A percentile compares a stretch with the other conserved stretches of the same genome.
phyloP scores from a whole-genome alignment of 257 asterid species.

The Prunella vulgaris region DNA sequence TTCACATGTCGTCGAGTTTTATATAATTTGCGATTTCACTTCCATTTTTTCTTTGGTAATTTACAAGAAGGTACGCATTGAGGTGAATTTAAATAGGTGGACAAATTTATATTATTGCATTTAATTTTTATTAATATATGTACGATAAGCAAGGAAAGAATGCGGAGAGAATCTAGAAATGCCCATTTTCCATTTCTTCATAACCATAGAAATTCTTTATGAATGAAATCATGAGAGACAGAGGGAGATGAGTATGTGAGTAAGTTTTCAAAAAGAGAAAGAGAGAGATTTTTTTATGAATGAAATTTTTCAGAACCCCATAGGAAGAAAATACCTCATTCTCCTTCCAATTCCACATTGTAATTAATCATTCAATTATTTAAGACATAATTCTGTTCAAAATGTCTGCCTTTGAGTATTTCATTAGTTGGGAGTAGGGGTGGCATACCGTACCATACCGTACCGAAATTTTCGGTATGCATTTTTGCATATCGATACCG shows the following conservation, averaged over 20 bases:
- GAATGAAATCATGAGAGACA: constrained; percentile 30
- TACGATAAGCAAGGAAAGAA: constrained; percentile 53
- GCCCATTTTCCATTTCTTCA: constrained; percentile 49
- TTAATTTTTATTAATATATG: constrained; percentile 43
- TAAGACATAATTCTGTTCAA: constrained; percentile 20
- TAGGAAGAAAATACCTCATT: constrained; percentile 18
- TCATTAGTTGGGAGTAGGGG: constrained; percentile 21
- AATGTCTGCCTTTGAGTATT: constrained; percentile 12
- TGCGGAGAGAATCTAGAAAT: constrained; percentile 78
- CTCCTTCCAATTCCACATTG: constrained; percentile 20
- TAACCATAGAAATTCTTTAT: constrained; percentile 39
- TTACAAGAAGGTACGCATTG: no score
- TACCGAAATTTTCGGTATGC: no score
- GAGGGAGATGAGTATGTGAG: constrained; percentile 18
- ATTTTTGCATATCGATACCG: no score
- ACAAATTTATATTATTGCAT: no score
- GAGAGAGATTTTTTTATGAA: constrained; percentile 27
- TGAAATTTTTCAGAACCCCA: constrained; percentile 36
- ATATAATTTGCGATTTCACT: no score
- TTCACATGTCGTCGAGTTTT: no score
- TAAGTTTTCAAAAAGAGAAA: neutral
- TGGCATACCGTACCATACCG: no score
- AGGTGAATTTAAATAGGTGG: constrained; percentile 19
- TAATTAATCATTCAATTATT: constrained; percentile 23
- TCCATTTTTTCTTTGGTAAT: no score